Conservation (phyloP, 1,284 basidiomycete genomes). For the Albatrellus sp. region DNA sequence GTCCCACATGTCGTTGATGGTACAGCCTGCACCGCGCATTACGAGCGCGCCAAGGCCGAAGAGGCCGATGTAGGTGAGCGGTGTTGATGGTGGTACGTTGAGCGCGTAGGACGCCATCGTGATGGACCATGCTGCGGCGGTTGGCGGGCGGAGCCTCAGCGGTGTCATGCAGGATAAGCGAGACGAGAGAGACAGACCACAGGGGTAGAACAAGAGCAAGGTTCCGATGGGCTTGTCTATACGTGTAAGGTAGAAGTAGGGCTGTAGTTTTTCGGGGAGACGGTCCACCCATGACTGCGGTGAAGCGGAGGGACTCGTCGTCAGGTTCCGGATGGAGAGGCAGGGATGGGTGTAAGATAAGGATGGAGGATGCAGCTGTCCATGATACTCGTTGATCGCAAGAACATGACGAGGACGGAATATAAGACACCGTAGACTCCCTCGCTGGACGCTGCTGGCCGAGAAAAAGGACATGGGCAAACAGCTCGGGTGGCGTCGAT, state of each 20-base stretch:
- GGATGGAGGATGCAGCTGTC: neutral
- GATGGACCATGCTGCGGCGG: slow-evolving; percentile 80
- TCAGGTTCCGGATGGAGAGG: neutral
- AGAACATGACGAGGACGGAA: too few species aligned
- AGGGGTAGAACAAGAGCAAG: slow-evolving; percentile 85
- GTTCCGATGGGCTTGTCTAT: slow-evolving; percentile 96
- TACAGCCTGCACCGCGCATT: slow-evolving; percentile 98
- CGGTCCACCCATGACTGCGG: slow-evolving; percentile 53
- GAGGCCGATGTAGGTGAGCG: slow-evolving; percentile 66
- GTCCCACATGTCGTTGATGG: slow-evolving; percentile 99
- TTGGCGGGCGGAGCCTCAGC: neutral
- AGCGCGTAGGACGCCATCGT: slow-evolving; percentile 83
- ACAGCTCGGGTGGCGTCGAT: too few species aligned
- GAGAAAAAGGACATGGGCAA: too few species aligned
- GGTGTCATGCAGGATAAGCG: neutral
- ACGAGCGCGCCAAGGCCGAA: slow-evolving; percentile 88
- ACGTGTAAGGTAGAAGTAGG: slow-evolving; percentile 80
- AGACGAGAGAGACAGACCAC: slow-evolving; percentile 53
- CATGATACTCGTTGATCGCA: too few species aligned
- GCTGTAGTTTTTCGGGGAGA: slow-evolving; percentile 45
- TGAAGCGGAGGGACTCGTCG: neutral
- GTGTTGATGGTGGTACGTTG: slow-evolving; percentile 49
- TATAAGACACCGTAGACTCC: too few species aligned
- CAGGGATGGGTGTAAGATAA: neutral
- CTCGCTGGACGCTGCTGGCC: too few species aligned